Evolutionary conservation across 129 eudicot species (phyloP), one percentile per base, ranked within the genome.

Genomic region (Centella asiatica): DNA sequence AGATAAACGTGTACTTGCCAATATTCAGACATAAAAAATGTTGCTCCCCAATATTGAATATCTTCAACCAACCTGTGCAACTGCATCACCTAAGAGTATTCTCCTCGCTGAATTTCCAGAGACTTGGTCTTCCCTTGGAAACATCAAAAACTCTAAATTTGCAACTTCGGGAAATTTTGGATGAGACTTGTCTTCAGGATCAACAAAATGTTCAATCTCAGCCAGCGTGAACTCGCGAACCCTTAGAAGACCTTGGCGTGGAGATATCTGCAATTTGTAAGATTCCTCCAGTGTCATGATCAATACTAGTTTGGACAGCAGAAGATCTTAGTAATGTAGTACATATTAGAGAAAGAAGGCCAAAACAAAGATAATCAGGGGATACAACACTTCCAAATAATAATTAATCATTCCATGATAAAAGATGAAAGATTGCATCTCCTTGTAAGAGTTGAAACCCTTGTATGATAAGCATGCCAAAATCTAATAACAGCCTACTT

Each of bases 141-240:
- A 79, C 85, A 83, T 83, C 31, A 76, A 54, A 46, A 83, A 79
- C 67, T 83, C 90, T 59, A 83, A 74, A 19, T 71, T 59, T 29
- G 80, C 72, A 68, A 83, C 80, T 24, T 83, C 90, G 52, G 78
- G n/a, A 74, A 79, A 83, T 70, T 76, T 83, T 34, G 85, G 90
- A 50, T 83, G 90, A 58, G 90, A 76, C 70, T 83, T 83, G 69
- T 83, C 85, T 20, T 79, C 77, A 46, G 90, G 90, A 57, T 83
- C 90, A 57, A 83, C 90, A 68, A 83, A 83, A 50, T 83, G 90
- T 65, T 83, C 90, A 57, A 83, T 79, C 71, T 83, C 90, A 61
- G 90, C 90, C 51, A 83, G 74, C 14, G 90, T 83, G 45, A 83
- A 83, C 64, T 83, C 90, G 53, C 90, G 83, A 32, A 83, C 90